Conservation (phyloP, 2,329 filamentous ascomycete genomes). For the Fusarium devonianum region DNA sequence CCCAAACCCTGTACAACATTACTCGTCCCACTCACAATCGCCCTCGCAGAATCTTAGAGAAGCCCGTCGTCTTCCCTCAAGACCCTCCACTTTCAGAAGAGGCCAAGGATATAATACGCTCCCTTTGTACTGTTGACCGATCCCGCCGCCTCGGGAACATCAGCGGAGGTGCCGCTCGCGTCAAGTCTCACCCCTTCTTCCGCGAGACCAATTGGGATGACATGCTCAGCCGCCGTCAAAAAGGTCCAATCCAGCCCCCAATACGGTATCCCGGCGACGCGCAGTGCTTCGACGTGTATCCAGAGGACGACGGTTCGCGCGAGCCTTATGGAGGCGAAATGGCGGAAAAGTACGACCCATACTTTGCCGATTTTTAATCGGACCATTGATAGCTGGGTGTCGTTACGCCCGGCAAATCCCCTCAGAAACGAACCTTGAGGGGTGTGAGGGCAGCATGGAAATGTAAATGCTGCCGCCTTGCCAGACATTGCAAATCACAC, state of each 20-base stretch:
- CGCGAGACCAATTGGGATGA: constrained; percentile 76
- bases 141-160: constrained; percentile 81
- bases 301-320: constrained; percentile 73
- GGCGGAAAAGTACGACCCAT: constrained; percentile 71
- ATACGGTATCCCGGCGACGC: constrained; percentile 76
- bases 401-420: background rate
- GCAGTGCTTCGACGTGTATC: constrained; percentile 82
- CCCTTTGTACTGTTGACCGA: constrained; percentile 80
- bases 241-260: constrained; percentile 78
- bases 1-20: background rate
- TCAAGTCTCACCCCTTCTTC: constrained; percentile 82
- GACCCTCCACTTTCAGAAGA: constrained; percentile 70
- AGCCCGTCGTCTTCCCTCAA: constrained; percentile 76
- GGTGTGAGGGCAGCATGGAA: background rate
- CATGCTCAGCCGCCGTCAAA: constrained; percentile 67
- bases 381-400: background rate
- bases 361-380: constrained; percentile 70
- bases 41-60: constrained; percentile 74
- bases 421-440: background rate
- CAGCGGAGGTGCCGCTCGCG: constrained; percentile 72
- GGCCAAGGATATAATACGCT: constrained; percentile 77
- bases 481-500: background rate
- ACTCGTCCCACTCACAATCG: constrained; percentile 4
- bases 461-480: background rate
- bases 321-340: constrained; percentile 75